phyloP scores from a whole-genome alignment of 1,139 yeast genomes.

The Kluyveromyces marxianus region DNA sequence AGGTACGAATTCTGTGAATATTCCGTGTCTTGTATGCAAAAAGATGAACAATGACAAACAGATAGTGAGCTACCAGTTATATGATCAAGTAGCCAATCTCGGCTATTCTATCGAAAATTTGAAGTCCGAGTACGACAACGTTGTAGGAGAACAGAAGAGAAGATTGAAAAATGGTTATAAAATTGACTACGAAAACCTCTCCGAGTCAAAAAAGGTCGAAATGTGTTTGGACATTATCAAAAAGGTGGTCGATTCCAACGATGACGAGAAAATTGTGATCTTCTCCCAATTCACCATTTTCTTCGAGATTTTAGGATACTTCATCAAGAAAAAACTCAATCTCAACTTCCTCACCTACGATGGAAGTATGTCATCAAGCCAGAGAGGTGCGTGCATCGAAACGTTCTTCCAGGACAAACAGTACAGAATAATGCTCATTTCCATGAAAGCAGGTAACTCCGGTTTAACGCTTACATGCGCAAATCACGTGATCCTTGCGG shows the following conservation, averaged over 20 bases:
- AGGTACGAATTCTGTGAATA: conserved; percentile 32
- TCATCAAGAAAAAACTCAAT: conserved; percentile 39
- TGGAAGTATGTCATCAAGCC: conserved; percentile 68
- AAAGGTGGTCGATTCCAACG: conserved; percentile 36
- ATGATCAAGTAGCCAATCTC: conserved; percentile 39
- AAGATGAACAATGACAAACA: conserved; percentile 35
- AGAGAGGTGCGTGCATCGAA: conserved; percentile 55
- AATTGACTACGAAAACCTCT: conserved; percentile 26
- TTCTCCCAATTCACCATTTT: conserved; percentile 82
- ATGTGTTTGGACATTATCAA: conserved; percentile 42
- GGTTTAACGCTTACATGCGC: conserved; percentile 92
- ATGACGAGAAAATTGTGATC: conserved; percentile 60
- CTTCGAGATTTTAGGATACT: conserved; percentile 60
- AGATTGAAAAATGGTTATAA: conserved; percentile 31
- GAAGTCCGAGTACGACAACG: conserved; percentile 20
- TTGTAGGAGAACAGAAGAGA: conserved; percentile 23
- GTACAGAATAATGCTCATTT: conserved; percentile 54
- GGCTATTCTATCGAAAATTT: conserved; percentile 29
- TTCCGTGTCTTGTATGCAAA: conserved; percentile 50
- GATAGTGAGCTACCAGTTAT: conserved; percentile 45
- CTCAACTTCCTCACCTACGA: conserved; percentile 61
- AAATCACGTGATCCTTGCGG: conserved; percentile 79
- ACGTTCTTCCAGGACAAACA: conserved; percentile 52
- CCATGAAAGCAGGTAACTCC: conserved; percentile 86
- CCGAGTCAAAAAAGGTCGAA: conserved; percentile 48